Percentiles rank a stretch among this genome's conserved stretches.
Conservation (phyloP, 768 basidiomycete species). For the Mycena metata region DNA sequence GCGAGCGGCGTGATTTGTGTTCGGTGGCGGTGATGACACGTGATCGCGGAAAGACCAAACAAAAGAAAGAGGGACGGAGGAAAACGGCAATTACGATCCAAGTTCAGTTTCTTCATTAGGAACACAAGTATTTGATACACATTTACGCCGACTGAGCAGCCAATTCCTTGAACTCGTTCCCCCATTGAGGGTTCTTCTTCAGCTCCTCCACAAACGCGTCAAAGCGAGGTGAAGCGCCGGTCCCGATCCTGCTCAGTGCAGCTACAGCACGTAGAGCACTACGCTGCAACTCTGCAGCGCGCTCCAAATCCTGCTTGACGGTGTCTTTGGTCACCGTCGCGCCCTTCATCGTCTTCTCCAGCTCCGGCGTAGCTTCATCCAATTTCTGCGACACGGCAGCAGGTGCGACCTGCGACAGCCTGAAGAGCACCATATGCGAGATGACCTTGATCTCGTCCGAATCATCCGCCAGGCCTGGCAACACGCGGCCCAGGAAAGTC, state of each 20-base stretch:
- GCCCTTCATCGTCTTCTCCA: constrained; percentile 93
- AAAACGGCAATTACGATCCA: too few species aligned
- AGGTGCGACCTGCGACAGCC: constrained; percentile 88
- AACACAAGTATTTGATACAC: background rate
- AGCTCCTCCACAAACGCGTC: constrained; percentile 84
- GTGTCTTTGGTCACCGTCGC: constrained; percentile 93
- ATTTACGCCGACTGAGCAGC: constrained; percentile 28
- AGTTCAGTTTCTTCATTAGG: too few species aligned
- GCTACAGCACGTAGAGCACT: constrained; percentile 91
- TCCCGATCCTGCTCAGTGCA: constrained; percentile 83
- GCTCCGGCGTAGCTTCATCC: constrained; percentile 85
- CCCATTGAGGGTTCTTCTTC: constrained; percentile 76
- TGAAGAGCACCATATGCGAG: constrained; percentile 95
- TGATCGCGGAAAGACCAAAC: too few species aligned
- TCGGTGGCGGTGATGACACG: constrained; percentile 10
- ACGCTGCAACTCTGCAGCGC: constrained; percentile 90
- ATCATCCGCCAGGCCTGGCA: constrained; percentile 87
- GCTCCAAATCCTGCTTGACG: constrained; percentile 92
- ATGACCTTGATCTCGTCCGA: constrained; percentile 98
- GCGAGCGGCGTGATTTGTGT: background rate
- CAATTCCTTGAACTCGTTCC: constrained; percentile 76
- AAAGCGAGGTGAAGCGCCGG: constrained; percentile 77
- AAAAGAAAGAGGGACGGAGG: too few species aligned
- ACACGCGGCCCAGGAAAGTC: constrained; percentile 84
- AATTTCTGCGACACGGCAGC: constrained; percentile 86